Evolutionary conservation across 352 stramenopile genomes (phyloP), one percentile per base, ranked within the genome.

Genomic region (Plasmopara halstedii): DNA sequence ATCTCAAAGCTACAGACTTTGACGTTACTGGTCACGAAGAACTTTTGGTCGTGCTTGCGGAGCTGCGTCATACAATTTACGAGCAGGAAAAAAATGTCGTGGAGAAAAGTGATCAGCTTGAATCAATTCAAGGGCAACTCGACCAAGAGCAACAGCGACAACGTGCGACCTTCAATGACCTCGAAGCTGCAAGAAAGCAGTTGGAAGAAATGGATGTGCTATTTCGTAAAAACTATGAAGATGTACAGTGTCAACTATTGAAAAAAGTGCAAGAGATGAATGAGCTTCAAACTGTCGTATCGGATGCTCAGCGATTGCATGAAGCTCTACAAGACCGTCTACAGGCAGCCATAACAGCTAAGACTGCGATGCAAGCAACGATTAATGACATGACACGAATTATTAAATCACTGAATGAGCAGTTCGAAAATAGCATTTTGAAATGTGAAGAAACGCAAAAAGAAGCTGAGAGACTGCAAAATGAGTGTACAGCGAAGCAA

Each of bases 31-130:
- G 75, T 2, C 77, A 91, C 38, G 80, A 88, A 48, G 80, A 91
- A 45, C 55, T 88, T 0, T 61, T 91, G 2, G 45, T 88, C 10
- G 77, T 91, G 8, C 59, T 91, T 10, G 73, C 73, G 0, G 77
- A 88, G 64, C 53, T 92, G 9, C 65, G 80, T 0, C 77, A 92
- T 31, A 89, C 77, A 3, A 83, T 87, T 21, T 86, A 84, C 32
- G 45, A 79, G 34, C 80, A 88, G 53, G 74, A 86, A 29, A 70
- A 74, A 18, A 70, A 81, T 26, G 34, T 86, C 6, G 56, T 51
- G 3, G 54, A 73, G 11, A 67, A 63, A 23, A 54, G 23, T 17
- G 34, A 17, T 6, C 5, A 43, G 9, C 8, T 70, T n/a, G 31
- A 32, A 1, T 29, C 32, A 9, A 15, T 49, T 3, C 26, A 62